These are phyloP conservation scores for Globisporangium emineosum DNA, from an alignment of 352 stramenopile species.

Conservation along the genomic window DNA sequence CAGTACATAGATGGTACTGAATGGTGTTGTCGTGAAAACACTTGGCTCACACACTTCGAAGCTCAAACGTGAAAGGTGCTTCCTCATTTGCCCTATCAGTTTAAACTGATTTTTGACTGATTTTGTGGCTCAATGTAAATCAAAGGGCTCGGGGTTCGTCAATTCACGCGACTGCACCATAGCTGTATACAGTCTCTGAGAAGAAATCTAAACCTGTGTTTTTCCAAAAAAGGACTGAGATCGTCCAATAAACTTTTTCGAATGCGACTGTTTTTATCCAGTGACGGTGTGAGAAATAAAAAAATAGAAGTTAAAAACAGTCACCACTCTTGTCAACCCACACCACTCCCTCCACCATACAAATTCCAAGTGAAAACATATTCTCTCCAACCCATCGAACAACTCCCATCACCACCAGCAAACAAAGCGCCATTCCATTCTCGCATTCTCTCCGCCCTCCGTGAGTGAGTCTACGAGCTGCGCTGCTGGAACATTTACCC, in stretches of 20 bases:
- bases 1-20: too few species aligned
- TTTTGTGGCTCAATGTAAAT: slow-evolving; percentile 1
- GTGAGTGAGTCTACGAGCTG: too few species aligned
- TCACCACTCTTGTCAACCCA: neutral
- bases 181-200: neutral
- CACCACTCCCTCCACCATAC: neutral
- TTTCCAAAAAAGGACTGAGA: neutral
- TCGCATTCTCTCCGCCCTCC: neutral
- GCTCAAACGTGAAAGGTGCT: neutral
- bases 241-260: neutral
- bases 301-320: neutral
- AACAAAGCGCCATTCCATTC: neutral
- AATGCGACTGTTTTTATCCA: neutral
- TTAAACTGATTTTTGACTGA: neutral
- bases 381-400: neutral
- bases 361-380: slow-evolving; percentile 4
- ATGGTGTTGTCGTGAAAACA: neutral
- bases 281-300: neutral
- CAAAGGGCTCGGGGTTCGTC: neutral
- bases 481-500: neutral
- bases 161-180: neutral
- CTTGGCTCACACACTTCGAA: neutral
- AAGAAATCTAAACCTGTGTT: neutral
- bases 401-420: neutral
- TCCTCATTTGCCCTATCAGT: neutral